Conservation (phyloP, 148 eudicot genomes). For the Vaccinium darrowii region DNA sequence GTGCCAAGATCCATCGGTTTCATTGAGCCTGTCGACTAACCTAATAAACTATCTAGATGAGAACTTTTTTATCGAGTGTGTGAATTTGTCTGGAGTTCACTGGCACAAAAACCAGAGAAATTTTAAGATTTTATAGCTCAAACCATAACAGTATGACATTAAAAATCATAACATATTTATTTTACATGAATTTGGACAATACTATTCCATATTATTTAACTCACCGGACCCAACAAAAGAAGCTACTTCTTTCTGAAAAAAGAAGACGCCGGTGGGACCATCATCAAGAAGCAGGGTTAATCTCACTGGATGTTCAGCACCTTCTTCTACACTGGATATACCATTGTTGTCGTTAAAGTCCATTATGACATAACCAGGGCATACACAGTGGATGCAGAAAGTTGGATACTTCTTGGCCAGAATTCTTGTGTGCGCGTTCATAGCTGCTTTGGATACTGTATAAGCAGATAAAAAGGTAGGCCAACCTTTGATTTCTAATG, state of each 20-base stretch:
- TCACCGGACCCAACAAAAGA: background rate
- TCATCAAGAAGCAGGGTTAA: conserved; percentile 3
- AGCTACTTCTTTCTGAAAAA: background rate
- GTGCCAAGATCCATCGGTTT: background rate
- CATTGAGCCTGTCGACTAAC: too few species aligned
- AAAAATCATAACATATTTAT: background rate
- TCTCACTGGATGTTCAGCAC: conserved; percentile 37
- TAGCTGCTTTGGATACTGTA: conserved; percentile 25
- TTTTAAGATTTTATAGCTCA: background rate
- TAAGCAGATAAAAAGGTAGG: conserved; percentile 14
- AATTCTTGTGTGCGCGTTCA: conserved; percentile 35
- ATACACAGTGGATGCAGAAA: conserved; percentile 31
- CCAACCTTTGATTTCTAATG: conserved; percentile 25
- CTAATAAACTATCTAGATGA: background rate
- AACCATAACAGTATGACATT: too few species aligned
- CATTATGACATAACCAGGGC: conserved; percentile 53
- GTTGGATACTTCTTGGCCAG: conserved; percentile 20
- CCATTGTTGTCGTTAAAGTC: conserved; percentile 31
- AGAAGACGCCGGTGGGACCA: conserved; percentile 31
- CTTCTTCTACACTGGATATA: conserved; percentile 32
- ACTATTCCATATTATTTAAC: background rate
- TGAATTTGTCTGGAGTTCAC: background rate
- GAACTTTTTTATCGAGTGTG: background rate
- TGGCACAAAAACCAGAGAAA: background rate
- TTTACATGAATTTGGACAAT: background rate